phyloP scores from a whole-genome alignment of 495 filamentous ascomycete species.

The Margaritispora aquatica region DNA sequence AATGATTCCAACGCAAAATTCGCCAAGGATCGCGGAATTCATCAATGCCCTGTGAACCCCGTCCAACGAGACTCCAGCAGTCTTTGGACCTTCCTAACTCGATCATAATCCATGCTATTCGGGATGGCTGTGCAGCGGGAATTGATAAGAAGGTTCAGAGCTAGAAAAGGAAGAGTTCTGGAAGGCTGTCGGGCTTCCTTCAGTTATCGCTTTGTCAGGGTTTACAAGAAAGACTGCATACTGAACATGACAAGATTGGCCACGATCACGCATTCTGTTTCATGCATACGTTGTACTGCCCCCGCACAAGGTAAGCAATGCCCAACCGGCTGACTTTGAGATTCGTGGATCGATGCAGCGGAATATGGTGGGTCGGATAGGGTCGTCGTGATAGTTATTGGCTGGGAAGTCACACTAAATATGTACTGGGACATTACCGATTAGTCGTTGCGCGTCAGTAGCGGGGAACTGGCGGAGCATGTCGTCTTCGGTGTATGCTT shows the following conservation, averaged over 20 bases:
- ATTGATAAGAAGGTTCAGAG: not conserved
- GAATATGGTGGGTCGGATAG: not conserved
- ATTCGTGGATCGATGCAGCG: not conserved
- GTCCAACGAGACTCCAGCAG: not conserved
- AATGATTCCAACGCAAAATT: too few species aligned
- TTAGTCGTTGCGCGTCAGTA: not conserved
- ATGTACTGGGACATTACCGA: not conserved
- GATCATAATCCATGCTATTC: not conserved
- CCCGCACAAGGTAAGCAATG: not conserved
- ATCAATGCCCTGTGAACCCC: not conserved
- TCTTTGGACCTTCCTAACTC: not conserved
- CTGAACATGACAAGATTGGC: too few species aligned
- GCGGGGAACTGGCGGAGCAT: not conserved
- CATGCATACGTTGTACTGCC: too few species aligned
- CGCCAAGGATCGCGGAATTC: not conserved
- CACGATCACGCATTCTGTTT: too few species aligned
- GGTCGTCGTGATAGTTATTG: not conserved
- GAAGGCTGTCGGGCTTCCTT: not conserved
- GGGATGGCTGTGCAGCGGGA: not conserved
- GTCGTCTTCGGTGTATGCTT: not conserved
- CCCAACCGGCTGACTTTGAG: not conserved
- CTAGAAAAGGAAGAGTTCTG: not conserved
- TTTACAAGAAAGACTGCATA: not conserved
- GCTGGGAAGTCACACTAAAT: not conserved
- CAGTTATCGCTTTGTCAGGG: not conserved